Evolutionary conservation across 1,284 basidiomycete genomes (phyloP).

Genomic region (Fomitopsis schrenkii): DNA sequence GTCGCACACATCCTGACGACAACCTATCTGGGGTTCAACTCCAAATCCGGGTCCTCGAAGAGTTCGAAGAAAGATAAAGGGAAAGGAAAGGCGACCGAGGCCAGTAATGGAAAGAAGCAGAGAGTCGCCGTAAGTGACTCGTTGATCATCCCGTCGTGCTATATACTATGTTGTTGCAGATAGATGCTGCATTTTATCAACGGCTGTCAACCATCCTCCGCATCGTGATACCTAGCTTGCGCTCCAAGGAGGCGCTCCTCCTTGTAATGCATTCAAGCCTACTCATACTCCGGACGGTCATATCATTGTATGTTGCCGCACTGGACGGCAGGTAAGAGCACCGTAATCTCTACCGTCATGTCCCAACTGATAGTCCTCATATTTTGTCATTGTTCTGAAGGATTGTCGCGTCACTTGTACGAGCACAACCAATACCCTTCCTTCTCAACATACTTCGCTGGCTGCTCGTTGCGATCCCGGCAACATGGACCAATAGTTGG

Average conservation of each 20-base stretch:
- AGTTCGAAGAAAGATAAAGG: conserved; percentile 33
- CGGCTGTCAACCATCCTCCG: conserved; percentile 75
- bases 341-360: neutral
- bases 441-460: conserved; percentile 84
- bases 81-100: conserved; percentile 31
- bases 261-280: conserved; percentile 86
- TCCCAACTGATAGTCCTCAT: neutral
- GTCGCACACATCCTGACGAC: conserved; percentile 58
- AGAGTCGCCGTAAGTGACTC: conserved; percentile 58
- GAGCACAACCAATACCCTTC: conserved; percentile 79
- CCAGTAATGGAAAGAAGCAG: conserved; percentile 37
- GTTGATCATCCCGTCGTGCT: conserved; percentile 1
- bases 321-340: conserved; percentile 82
- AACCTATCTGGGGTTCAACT: conserved; percentile 51
- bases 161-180: conserved; percentile 37
- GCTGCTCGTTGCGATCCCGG: conserved; percentile 92
- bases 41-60: conserved; percentile 28
- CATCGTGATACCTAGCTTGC: conserved; percentile 86
- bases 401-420: conserved; percentile 94
- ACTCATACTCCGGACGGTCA: conserved; percentile 84
- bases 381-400: conserved; percentile 34
- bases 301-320: conserved; percentile 94
- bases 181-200: conserved; percentile 89
- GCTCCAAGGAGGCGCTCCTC: conserved; percentile 84
- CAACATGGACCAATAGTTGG: conserved; percentile 97